Evolutionary conservation across 768 basidiomycete genomes (phyloP).

Genomic region (Podaxis sp.): DNA sequence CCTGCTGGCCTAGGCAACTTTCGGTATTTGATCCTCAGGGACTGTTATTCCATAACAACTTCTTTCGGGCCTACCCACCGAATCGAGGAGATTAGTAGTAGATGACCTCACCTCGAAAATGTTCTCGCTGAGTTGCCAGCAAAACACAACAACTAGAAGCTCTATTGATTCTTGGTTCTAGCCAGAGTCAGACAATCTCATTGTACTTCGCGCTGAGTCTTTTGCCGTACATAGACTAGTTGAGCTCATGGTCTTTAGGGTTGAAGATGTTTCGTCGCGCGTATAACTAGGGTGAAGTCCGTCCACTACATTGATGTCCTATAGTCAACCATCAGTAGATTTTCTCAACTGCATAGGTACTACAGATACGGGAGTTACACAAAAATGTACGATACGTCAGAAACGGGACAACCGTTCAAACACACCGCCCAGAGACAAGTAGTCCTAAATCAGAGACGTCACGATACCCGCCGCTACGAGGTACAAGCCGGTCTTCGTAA

Average conservation of each 20-base stretch:
- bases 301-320: no score
- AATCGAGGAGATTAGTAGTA: not conserved
- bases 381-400: not conserved
- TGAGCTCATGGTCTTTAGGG: not conserved
- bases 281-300: no score
- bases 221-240: not conserved
- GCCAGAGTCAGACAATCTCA: not conserved
- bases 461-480: constrained; percentile 1
- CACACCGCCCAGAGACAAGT: not conserved
- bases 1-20: not conserved
- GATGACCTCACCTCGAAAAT: not conserved
- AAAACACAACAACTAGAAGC: not conserved
- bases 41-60: not conserved
- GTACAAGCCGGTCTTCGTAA: constrained; percentile 10
- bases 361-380: not conserved
- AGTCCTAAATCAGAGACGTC: constrained; percentile 6
- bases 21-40: not conserved
- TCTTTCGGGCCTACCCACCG: not conserved
- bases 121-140: not conserved
- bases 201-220: not conserved
- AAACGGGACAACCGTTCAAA: not conserved
- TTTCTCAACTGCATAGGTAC: no score
- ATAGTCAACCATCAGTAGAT: no score
- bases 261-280: not conserved
- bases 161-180: not conserved